Evolutionary conservation across 2,329 filamentous ascomycete genomes (phyloP).

Genomic region (Neofusicoccum ribis): DNA sequence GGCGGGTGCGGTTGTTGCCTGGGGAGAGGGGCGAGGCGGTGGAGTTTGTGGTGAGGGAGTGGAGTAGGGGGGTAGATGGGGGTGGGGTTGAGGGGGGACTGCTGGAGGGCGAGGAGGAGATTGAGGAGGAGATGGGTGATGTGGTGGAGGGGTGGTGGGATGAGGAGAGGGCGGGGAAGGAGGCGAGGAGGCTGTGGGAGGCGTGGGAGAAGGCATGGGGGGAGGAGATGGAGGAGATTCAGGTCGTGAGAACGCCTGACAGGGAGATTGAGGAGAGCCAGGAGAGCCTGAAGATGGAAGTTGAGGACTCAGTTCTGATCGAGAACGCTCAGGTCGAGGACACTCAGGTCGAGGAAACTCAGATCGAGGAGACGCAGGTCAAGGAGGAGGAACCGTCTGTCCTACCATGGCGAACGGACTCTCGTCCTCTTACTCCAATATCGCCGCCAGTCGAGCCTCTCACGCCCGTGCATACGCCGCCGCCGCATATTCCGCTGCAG

Average conservation of each 20-base stretch:
- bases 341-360: neutral
- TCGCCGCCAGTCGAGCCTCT: neutral
- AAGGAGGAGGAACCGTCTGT: neutral
- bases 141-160: neutral
- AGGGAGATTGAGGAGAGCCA: too few species aligned
- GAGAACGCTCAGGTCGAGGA: neutral
- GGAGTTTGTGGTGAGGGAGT: conserved; percentile 1
- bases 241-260: neutral
- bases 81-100: neutral
- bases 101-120: neutral
- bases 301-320: too few species aligned
- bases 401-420: too few species aligned
- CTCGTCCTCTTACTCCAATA: neutral
- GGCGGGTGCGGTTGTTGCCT: neutral
- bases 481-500: too few species aligned
- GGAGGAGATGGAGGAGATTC: neutral
- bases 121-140: neutral
- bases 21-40: neutral
- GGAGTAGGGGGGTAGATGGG: neutral
- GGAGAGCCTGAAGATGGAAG: neutral
- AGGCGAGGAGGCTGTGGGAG: neutral
- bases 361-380: neutral
- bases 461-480: neutral
- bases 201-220: neutral
- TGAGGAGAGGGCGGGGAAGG: neutral